Evolutionary conservation across 2,329 filamentous ascomycete genomes (phyloP).

Genomic region (Colletotrichum sp.): DNA sequence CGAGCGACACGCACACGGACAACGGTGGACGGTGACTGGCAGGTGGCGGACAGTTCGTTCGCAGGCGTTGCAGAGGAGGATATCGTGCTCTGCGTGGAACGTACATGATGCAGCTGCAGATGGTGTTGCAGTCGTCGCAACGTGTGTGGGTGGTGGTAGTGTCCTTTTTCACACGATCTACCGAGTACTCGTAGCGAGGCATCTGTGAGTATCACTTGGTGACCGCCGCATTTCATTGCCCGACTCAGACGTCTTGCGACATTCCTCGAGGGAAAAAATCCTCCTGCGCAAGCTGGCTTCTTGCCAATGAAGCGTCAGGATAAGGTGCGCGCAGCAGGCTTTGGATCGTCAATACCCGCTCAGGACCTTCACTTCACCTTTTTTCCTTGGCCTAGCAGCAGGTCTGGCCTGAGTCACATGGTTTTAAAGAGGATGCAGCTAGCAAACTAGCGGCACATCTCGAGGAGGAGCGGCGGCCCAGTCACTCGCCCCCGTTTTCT

Average conservation of each 20-base stretch:
- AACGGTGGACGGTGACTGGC: background rate
- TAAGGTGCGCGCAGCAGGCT: conserved; percentile 7
- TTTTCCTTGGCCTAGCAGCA: background rate
- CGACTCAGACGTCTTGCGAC: background rate
- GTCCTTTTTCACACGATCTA: background rate
- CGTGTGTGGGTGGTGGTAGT: background rate
- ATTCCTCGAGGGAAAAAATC: background rate
- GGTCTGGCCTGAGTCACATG: conserved; percentile 18
- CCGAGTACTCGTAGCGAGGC: background rate
- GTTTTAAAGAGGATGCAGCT: conserved; percentile 21
- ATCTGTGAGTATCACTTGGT: background rate
- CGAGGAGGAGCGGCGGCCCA: background rate
- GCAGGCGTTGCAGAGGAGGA: background rate
- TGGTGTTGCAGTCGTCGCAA: background rate
- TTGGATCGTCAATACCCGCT: conserved; percentile 9
- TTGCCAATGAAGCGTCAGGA: conserved; percentile 3
- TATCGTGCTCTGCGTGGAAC: background rate
- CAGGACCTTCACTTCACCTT: background rate
- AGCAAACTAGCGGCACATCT: conserved; percentile 16
- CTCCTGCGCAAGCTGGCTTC: background rate
- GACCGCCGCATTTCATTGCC: background rate
- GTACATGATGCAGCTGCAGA: background rate
- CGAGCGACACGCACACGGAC: background rate
- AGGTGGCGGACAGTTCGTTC: background rate
- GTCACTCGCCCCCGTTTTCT: conserved; percentile 2